Evolutionary conservation across 2,329 filamentous ascomycete species (phyloP), one percentile per base, ranked within the genome.

Genomic region (Colletotrichum ledebouriae): DNA sequence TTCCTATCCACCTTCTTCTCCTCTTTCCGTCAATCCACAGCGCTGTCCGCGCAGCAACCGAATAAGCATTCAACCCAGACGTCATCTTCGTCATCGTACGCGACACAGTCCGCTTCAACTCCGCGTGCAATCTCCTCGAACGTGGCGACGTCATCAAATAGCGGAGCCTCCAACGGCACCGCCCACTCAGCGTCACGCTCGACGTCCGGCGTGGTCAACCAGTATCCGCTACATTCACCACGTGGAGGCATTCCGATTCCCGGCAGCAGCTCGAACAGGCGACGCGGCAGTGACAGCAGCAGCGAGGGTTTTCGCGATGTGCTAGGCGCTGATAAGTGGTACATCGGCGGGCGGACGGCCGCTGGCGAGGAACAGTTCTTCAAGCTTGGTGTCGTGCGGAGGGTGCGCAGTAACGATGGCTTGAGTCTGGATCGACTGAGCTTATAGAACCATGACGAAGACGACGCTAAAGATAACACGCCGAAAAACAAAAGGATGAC

Each of bases 361-460:
- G 85, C 81, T 1, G 92, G 92, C n/a, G 92, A 94, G 75, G 92
- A 94, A 77, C 87, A 88, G 74, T 94, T 93, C 80, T 94, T 94
- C 78, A 93, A 93, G 81, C 81, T 94, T 50, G 92, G 91, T 49
- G 92, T 94, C 71, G 89, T 94, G 56, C 87, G 89, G 76, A 82
- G 91, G 63, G 89, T 92, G 65, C 84, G 89, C 75, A 94, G 92
- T 77, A 89, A 90, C 62, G 92, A 94, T 76, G 85, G 92, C 47
- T 78, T 94, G 73, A 94, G 92, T 73, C 79, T 94, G 65, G 92
- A 94, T 80, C 86, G 90, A 63, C 78, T 94, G 78, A 94, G 92
- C 75, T 83, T 94, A 80, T 94, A 69, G 56, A 56, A 82, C 1
- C 12, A 12, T 17, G 17, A 60, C 1, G 47, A 17, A 11, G 49